Evolutionary conservation across 805 yeast species (phyloP).

Genomic region (Kazachstania viticola): DNA sequence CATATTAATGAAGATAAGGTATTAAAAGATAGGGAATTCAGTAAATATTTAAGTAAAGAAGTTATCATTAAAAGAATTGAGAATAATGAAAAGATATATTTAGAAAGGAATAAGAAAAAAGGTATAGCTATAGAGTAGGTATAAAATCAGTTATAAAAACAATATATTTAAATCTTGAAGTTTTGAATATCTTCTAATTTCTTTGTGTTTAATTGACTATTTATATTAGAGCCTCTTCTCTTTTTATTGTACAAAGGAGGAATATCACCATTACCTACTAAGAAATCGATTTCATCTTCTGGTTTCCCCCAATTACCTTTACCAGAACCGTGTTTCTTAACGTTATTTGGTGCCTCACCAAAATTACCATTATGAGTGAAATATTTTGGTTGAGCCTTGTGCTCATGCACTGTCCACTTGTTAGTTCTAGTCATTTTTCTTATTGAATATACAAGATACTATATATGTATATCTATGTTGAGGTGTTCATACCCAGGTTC

Average conservation of each 20-base stretch:
- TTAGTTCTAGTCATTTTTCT: slow-evolving; percentile 68
- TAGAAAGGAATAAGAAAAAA: slow-evolving; percentile 77
- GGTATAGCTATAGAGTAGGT: slow-evolving; percentile 37
- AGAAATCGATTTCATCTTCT: slow-evolving; percentile 64
- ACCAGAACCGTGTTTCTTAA: slow-evolving; percentile 80
- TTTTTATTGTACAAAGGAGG: slow-evolving; percentile 34
- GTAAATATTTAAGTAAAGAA: slow-evolving; percentile 50
- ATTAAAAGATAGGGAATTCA: too few species aligned
- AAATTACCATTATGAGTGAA: slow-evolving; percentile 71
- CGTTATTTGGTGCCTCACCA: slow-evolving; percentile 60
- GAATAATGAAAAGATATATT: slow-evolving; percentile 55
- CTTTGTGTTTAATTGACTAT: slow-evolving; percentile 29
- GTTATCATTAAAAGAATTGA: slow-evolving; percentile 69
- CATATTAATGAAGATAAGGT: too few species aligned
- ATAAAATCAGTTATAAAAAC: background rate
- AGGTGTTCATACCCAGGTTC: too few species aligned
- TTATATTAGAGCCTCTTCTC: slow-evolving; percentile 42
- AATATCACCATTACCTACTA: slow-evolving; percentile 48
- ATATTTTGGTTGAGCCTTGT: slow-evolving; percentile 49
- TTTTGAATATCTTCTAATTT: slow-evolving; percentile 20
- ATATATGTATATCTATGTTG: too few species aligned
- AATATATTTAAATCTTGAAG: slow-evolving; percentile 1
- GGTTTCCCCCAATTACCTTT: slow-evolving; percentile 78
- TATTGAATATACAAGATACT: too few species aligned
- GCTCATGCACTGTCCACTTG: slow-evolving; percentile 61